Evolutionary conservation across 768 basidiomycete genomes (phyloP), one percentile per base, ranked within the genome.

Genomic region (Phallus indusiatus): DNA sequence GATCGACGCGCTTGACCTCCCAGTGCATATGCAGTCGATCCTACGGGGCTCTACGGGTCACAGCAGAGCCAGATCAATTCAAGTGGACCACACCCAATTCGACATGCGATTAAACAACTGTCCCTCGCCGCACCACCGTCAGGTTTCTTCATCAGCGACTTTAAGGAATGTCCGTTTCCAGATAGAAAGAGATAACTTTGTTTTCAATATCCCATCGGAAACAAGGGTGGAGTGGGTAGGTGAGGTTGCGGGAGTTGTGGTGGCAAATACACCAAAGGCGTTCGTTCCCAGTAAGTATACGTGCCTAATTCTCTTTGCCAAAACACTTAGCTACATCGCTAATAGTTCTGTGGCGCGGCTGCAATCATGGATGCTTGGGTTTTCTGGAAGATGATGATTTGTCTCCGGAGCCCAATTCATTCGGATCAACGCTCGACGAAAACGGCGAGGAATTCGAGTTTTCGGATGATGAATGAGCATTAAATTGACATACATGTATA

Each of bases 141-240:
- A 17, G 21, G 7, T 14, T 16, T 9, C 34, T 35, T 37, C 18
- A 22, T 28, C 28, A 8, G 33, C 11, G 59, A 34, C 6, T 14
- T 7, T 16, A 8, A 53, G 50, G 28, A 53, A 18, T 35, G 57
- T 51, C 7, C 48, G 50, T 8, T 53, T 53, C 52, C 21, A 17
- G 5, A 28, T 24, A 20, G 18, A 53, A 4, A 67, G 21, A 73
- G 73, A 2, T 75, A 76, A 17, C 60, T 21, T 67, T 71, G 67
- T 82, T 12, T 88, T 86, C 57, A 75, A 85, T 6, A 70, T 64
- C 21, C 82, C 78, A 50, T 78, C 77, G 3, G 85, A 86, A 65
- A 81, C 85, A 69, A 73, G 84, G 58, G 79, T 75, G 60, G 81
- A 83, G 2, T 90, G 88, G 88, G 84, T 84, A 65, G 71, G 66